Conservation (phyloP, 495 filamentous ascomycete species). For the Tuber indicum region DNA sequence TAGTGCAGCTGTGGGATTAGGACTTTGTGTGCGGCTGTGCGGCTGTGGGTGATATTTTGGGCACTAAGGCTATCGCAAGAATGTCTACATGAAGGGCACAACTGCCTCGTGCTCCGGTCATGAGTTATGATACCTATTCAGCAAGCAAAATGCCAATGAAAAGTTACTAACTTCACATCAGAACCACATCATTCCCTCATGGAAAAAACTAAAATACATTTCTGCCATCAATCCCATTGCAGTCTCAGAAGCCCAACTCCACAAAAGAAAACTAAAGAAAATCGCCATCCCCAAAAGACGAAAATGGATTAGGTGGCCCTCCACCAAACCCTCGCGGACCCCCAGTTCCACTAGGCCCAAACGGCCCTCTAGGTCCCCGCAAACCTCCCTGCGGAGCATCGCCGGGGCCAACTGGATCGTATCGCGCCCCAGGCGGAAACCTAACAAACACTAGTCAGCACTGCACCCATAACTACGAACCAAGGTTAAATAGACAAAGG, state of each 20-base stretch:
- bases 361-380: slow-evolving; percentile 46
- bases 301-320: slow-evolving; percentile 46
- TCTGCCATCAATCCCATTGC: not conserved
- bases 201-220: not conserved
- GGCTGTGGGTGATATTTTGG: not conserved
- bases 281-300: slow-evolving; percentile 60
- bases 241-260: not conserved
- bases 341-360: slow-evolving; percentile 42
- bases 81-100: not conserved
- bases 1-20: not conserved
- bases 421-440: slow-evolving; percentile 55
- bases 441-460: slow-evolving; percentile 43
- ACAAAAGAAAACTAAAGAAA: slow-evolving; percentile 51
- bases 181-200: not conserved
- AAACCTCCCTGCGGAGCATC: slow-evolving; percentile 49
- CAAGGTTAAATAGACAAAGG: not conserved
- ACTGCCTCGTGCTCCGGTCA: not conserved
- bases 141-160: not conserved
- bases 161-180: not conserved
- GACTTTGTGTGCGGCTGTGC: not conserved
- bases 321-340: slow-evolving; percentile 46
- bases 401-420: slow-evolving; percentile 81
- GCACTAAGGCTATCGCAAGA: not conserved
- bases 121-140: not conserved
- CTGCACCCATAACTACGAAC: not conserved